Conservation (phyloP, 139 green algal species). For the Volvox africanus region DNA sequence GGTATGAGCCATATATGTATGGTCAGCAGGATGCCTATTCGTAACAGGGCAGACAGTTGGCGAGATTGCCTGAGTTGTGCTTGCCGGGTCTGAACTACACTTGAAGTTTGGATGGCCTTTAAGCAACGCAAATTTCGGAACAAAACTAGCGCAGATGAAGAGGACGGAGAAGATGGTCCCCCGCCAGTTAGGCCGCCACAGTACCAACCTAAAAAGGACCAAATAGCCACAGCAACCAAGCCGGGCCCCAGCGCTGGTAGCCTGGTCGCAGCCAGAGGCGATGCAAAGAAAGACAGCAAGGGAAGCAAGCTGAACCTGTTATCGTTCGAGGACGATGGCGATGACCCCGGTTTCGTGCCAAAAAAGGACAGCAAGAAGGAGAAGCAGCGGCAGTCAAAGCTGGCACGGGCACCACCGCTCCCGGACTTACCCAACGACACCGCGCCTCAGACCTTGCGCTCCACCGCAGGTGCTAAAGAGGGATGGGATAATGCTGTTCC, state of each 20-base stretch:
- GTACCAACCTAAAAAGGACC: constrained; percentile 9
- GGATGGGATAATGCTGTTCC: too few relatives aligned
- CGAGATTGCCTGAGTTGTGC: not conserved
- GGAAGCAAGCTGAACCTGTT: constrained; percentile 54
- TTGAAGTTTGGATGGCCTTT: constrained; percentile 25
- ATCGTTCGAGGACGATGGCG: constrained; percentile 63
- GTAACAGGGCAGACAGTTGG: too few relatives aligned
- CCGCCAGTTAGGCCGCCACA: constrained; percentile 13
- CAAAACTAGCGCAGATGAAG: constrained; percentile 55
- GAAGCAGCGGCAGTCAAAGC: constrained; percentile 34
- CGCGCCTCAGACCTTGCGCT: not conserved
- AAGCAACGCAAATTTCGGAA: constrained; percentile 63
- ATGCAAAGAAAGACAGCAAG: constrained; percentile 42
- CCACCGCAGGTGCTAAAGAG: not conserved
- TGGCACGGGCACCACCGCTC: not conserved
- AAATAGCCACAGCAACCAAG: not conserved
- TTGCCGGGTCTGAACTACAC: not conserved
- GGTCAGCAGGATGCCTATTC: too few relatives aligned
- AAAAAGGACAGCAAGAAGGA: constrained; percentile 44
- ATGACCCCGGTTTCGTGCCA: constrained; percentile 11
- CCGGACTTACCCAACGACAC: constrained; percentile 19
- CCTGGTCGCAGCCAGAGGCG: not conserved
- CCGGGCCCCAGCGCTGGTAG: not conserved
- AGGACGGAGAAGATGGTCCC: constrained; percentile 43
- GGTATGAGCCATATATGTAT: too few relatives aligned